phyloP scores from a whole-genome alignment of 352 stramenopile genomes.

The Phytopythium mirpurense region DNA sequence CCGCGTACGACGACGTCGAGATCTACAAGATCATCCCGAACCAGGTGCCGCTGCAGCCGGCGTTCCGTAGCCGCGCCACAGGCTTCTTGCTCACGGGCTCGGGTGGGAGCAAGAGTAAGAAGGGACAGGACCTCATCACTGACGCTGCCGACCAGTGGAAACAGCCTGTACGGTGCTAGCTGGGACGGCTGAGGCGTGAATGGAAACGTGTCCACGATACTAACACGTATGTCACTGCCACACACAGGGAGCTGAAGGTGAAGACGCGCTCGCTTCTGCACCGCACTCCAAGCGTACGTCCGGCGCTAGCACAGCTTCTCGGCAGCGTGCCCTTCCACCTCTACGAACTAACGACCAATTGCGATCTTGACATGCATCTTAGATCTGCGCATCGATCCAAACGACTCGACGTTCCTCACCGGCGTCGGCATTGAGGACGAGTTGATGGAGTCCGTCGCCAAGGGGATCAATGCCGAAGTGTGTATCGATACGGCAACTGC shows the following conservation, averaged over 20 bases:
- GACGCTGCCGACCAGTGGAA: background rate
- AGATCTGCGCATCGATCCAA: constrained; percentile 31
- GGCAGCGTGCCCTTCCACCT: no score
- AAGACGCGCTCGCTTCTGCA: background rate
- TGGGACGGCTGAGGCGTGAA: background rate
- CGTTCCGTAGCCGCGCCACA: constrained; percentile 46
- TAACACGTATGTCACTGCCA: background rate
- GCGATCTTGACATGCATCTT: background rate
- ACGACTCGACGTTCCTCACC: constrained; percentile 72
- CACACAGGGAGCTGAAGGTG: background rate
- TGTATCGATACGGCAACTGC: no score
- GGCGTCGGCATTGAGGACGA: constrained; percentile 68
- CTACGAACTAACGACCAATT: no score
- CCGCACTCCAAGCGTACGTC: background rate
- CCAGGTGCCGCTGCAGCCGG: constrained; percentile 41
- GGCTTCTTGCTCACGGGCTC: constrained; percentile 31
- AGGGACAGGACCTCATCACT: background rate
- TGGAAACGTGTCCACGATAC: background rate
- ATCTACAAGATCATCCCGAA: constrained; percentile 84
- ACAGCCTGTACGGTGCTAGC: background rate
- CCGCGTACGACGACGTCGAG: constrained; percentile 63
- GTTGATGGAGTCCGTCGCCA: constrained; percentile 16
- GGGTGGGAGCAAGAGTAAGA: constrained; percentile 7
- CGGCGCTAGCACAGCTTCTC: no score
- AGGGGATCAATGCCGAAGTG: constrained; percentile 22